A percentile compares a stretch with the other conserved stretches of the same genome.
Conservation (phyloP, 2,329 filamentous ascomycete species). For the Volutella citrinella region DNA sequence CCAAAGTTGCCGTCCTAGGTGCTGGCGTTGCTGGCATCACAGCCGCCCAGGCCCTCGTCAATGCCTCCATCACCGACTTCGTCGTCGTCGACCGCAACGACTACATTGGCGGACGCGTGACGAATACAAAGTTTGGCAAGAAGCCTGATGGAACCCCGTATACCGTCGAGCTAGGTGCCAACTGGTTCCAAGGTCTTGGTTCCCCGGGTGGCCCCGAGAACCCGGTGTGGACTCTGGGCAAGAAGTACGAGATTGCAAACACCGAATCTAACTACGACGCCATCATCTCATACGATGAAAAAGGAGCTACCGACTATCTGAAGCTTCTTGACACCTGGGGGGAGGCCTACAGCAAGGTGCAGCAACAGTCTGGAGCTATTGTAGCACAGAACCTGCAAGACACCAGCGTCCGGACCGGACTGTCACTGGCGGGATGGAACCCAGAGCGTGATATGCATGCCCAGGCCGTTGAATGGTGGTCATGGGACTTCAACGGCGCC, state of each 20-base stretch:
- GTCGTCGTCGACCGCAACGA: conserved; percentile 62
- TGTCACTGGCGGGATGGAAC: conserved; percentile 61
- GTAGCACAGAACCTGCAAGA: no score
- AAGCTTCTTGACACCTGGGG: conserved; percentile 50
- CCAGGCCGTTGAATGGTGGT: conserved; percentile 61
- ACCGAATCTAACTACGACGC: conserved; percentile 56
- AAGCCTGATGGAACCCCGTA: conserved; percentile 49
- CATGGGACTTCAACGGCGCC: conserved; percentile 57
- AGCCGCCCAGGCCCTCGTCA: conserved; percentile 60
- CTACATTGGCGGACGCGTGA: conserved; percentile 60
- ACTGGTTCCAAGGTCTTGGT: conserved; percentile 48
- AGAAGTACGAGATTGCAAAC: conserved; percentile 56
- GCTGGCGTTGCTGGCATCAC: conserved; percentile 63
- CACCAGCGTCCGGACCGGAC: conserved; percentile 55
- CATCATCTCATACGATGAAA: conserved; percentile 59
- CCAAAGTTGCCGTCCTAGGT: conserved; percentile 39
- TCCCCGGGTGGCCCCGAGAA: conserved; percentile 42
- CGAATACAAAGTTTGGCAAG: conserved; percentile 55
- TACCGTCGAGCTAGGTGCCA: conserved; percentile 63
- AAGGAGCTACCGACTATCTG: conserved; percentile 49
- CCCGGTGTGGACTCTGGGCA: conserved; percentile 60
- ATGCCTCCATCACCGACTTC: conserved; percentile 61
- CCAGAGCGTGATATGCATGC: conserved; percentile 51
- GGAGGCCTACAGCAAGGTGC: conserved; percentile 40
- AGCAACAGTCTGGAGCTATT: conserved; percentile 53